These are phyloP conservation scores for Mucor circinelloides DNA, from an alignment of 371 early-diverging fungal species.

Conservation along the genomic window DNA sequence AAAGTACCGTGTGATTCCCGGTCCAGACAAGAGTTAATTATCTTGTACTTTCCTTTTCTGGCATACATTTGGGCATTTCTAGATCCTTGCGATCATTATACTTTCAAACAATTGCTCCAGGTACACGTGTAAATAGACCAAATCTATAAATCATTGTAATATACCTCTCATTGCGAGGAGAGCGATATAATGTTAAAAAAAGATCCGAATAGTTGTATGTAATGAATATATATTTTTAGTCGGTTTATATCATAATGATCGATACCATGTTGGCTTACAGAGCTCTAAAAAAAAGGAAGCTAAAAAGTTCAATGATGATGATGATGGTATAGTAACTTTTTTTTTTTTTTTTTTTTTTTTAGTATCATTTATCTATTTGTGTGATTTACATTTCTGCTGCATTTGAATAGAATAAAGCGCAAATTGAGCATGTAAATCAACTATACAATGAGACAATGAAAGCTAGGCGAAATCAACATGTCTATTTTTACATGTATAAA, in stretches of 20 bases:
- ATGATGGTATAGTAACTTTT: background rate
- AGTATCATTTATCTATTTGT: background rate
- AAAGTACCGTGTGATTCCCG: slow-evolving; percentile 8
- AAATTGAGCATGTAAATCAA: background rate
- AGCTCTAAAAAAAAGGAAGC: background rate
- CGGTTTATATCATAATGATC: background rate
- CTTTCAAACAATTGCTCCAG: background rate
- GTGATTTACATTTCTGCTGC: background rate
- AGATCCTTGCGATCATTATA: background rate
- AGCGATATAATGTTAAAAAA: background rate
- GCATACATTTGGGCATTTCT: background rate
- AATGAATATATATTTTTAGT: background rate
- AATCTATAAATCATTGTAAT: background rate
- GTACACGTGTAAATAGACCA: background rate
- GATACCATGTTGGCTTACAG: background rate
- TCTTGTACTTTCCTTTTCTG: slow-evolving; percentile 11
- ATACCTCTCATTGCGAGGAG: background rate
- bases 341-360: too few species aligned
- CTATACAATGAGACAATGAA: background rate
- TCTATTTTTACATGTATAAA: background rate
- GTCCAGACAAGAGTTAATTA: slow-evolving; percentile 15
- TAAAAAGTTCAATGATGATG: background rate
- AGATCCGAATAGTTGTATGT: background rate
- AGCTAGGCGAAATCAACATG: background rate
- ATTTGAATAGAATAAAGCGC: background rate